Evolutionary conservation across 2,329 filamentous ascomycete species (phyloP).

Genomic region (Cladorrhinum sp.): DNA sequence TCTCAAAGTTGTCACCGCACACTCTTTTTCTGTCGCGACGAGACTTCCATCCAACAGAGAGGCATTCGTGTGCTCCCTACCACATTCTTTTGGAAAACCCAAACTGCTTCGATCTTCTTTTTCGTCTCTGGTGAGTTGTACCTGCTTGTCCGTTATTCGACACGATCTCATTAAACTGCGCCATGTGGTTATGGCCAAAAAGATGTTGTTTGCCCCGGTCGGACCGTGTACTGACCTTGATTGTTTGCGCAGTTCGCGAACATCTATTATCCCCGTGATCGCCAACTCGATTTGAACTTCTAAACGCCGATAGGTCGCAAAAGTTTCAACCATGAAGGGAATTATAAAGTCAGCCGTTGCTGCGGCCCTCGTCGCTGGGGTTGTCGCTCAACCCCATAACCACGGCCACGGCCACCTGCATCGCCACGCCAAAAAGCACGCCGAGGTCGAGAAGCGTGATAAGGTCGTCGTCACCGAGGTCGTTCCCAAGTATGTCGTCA

Average conservation of each 20-base stretch:
- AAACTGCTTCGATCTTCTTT: slow-evolving; percentile 1
- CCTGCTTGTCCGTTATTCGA: neutral
- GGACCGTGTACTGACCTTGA: neutral
- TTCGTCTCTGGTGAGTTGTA: neutral
- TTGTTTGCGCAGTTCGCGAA: neutral
- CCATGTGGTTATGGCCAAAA: neutral
- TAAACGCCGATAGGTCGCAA: neutral
- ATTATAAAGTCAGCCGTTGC: slow-evolving; percentile 49
- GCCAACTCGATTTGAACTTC: slow-evolving; percentile 11
- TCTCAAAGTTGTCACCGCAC: slow-evolving; percentile 11
- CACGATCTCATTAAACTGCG: neutral
- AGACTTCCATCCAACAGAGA: slow-evolving; percentile 50
- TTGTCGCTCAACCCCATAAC: slow-evolving; percentile 55
- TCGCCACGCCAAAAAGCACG: slow-evolving; percentile 55
- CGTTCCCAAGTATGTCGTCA: slow-evolving; percentile 55
- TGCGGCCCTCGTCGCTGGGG: slow-evolving; percentile 51
- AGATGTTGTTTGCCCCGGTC: neutral
- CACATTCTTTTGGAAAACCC: slow-evolving; percentile 52
- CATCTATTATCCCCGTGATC: slow-evolving; percentile 13
- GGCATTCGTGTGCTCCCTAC: slow-evolving; percentile 45
- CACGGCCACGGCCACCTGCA: slow-evolving; percentile 61
- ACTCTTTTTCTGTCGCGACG: slow-evolving; percentile 17
- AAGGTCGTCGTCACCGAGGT: slow-evolving; percentile 42
- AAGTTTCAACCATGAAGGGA: slow-evolving; percentile 46
- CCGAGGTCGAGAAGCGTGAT: slow-evolving; percentile 46